Base-by-base conservation (phyloP, 108 stramenopile species). In the Parietichytrium sp. region DNA sequence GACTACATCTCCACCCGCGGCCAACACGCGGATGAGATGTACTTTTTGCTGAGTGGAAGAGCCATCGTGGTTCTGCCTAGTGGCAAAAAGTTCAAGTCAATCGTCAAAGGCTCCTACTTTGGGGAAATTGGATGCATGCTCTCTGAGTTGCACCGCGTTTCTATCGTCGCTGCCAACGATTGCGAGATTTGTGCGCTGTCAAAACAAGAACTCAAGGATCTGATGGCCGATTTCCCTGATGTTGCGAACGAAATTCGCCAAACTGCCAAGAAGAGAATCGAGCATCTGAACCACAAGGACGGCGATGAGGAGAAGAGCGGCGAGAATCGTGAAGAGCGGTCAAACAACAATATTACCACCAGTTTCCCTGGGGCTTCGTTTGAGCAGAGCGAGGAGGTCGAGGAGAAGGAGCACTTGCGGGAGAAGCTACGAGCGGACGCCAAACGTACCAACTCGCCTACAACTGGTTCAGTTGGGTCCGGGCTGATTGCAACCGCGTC, bases 81-180 rank as follows among this genome's bases (percentile, higher is more conserved):
- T 1, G 42, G 54, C 10, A 84, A 84, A 29, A 55, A 84, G 78
- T 48, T 85, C n/a, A 79, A 83, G 51, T 78, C 61, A n/a, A 83
- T 88, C 79, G 77, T 81, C 4, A 82, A 79, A 51, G 86, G 86
- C 8, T 79, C 82, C 27, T 88, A 88, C 54, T 88, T 88, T 72
- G 88, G 88, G 6, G 85, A 88, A 36, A 81, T 88, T 30, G 88
- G 88, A 0, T 88, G 88, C 80, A 86, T 88, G 47, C 47, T 49
- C 15, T 48, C 48, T 13, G 78, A 49, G 10, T 10, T 13, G 4
- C 78, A 49, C 30, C 47, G 48, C 25, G 78, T 49, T 13, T 49
- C 48, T 10, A 49, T 79, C 78, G 78, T 49, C 20, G 78, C 78
- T 4, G n/a, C 4, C 78, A 49, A 25, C 1, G 48, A 48, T 6